A percentile compares a stretch with the other conserved stretches of the same genome.
Evolutionary conservation across 83 land plant species (phyloP).

Genomic region (Diphasiastrum complanatum): DNA sequence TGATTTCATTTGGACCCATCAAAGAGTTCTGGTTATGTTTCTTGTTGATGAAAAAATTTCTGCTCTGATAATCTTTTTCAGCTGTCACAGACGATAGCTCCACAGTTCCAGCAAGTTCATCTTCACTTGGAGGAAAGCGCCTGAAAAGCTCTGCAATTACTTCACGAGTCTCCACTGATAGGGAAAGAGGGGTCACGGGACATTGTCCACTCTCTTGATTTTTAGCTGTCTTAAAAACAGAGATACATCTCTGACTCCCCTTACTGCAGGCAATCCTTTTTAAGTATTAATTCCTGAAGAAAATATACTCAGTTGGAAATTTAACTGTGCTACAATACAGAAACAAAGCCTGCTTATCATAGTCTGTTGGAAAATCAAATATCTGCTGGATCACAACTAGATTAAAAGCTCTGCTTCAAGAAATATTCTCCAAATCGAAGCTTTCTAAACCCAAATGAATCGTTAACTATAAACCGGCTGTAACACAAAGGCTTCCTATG

Average conservation of each 20-base stretch:
- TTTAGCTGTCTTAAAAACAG: conserved; percentile 43
- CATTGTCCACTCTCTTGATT: conserved; percentile 19
- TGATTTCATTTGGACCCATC: conserved; percentile 43
- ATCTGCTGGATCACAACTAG: no score
- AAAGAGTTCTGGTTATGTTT: conserved; percentile 34
- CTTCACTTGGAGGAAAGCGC: conserved; percentile 64
- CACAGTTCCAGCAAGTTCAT: conserved; percentile 33
- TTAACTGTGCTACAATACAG: neutral
- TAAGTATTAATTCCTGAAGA: no score
- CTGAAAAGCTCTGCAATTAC: conserved; percentile 59
- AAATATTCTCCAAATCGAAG: no score
- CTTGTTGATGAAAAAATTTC: conserved; percentile 16
- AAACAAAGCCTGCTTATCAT: neutral
- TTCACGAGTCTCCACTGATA: conserved; percentile 54
- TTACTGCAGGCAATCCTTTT: conserved; percentile 39
- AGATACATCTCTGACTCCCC: conserved; percentile 51
- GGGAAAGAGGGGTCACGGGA: conserved; percentile 30
- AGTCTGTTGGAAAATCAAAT: no score
- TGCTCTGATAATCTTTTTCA: conserved; percentile 12
- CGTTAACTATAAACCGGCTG: no score
- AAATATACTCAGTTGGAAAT: neutral
- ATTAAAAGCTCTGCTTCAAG: no score
- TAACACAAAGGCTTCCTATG: no score
- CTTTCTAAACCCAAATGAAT: no score
- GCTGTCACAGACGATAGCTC: conserved; percentile 12